Evolutionary conservation across 2,329 filamentous ascomycete species (phyloP), one percentile per base, ranked within the genome.

Genomic region (Fusarium algeriense): DNA sequence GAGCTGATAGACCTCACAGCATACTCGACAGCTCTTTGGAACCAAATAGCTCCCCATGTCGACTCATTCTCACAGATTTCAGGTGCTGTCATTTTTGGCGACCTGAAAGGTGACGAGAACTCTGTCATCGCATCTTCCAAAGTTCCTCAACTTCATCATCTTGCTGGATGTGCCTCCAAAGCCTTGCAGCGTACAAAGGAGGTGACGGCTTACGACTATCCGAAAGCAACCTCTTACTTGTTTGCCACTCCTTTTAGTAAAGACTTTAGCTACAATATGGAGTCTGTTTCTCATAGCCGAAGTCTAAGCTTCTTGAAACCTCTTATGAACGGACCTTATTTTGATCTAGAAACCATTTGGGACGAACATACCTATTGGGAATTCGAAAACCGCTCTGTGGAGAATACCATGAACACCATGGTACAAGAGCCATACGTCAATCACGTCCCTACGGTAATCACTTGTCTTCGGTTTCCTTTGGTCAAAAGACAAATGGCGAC

Each of bases 371-470:
- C 91, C 0, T 85, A 86, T 46, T 91, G 87, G 72, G 91, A 94
- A 77, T 95, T 95, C 77, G 88, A 80, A 2, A 88, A 90, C 62
- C 86, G 91, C 19, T 88, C 88, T 5, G 91, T 93, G 0, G 89
- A 89, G 69, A 87, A 89, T 67, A 95, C 92, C 0, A 94, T 95
- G 92, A 85, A 84, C 20, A 94, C 92, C 0, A 94, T 95, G 92
- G 91, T 94, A 4, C 85, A 90, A 57, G 89, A 93, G 78, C 92
- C 92, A 5, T 94, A 94, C 73, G 92, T 95, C 3, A 94, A 94
- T 76, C 91, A 94, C 76, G 84, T 93, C 8, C 90, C 92, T 0
- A 93, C 91, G 0, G 85, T 90, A 76, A 83, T 45, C 3, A 1
- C 83, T 69, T 12, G 11, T 2, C 14, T 8, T 3, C 23, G 23